phyloP scores from a whole-genome alignment of 73 alveolate species.

The Tetrahymena elliotti region DNA sequence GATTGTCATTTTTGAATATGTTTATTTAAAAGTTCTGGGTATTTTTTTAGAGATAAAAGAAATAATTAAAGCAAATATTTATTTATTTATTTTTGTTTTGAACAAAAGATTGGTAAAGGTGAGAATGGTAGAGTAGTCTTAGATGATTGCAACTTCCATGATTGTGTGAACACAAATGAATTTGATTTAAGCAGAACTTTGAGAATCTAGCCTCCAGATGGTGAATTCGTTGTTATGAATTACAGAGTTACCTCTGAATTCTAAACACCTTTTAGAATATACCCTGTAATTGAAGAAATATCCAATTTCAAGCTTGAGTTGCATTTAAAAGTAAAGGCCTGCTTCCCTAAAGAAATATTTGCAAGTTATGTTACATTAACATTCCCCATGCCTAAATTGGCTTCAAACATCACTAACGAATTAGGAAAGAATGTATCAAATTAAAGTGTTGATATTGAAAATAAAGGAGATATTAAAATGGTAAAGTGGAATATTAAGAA shows the following conservation, averaged over 20 bases:
- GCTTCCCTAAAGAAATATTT: conserved; percentile 61
- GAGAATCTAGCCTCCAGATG: conserved; percentile 96
- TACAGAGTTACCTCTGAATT: conserved; percentile 94
- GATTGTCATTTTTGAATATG: too few relatives aligned
- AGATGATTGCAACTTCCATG: conserved; percentile 97
- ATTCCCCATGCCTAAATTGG: conserved; percentile 78
- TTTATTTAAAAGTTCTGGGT: too few relatives aligned
- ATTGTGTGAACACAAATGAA: conserved; percentile 92
- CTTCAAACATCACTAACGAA: conserved; percentile 64
- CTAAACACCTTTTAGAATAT: conserved; percentile 92
- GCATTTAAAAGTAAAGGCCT: conserved; percentile 76
- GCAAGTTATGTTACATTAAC: conserved; percentile 59
- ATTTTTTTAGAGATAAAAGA: too few relatives aligned
- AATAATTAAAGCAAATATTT: not conserved
- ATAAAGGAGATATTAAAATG: conserved; percentile 63
- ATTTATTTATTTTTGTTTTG: not conserved
- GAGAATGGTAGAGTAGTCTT: conserved; percentile 72
- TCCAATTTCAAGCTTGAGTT: conserved; percentile 77
- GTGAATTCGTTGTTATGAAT: conserved; percentile 97
- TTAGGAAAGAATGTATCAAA: conserved; percentile 45
- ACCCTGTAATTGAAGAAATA: conserved; percentile 65
- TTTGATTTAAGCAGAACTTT: conserved; percentile 84
- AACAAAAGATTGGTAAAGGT: conserved; percentile 38
- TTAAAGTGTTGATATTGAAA: conserved; percentile 63
- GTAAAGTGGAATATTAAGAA: conserved; percentile 87